Conservation (phyloP, 257 asterid species). For the Perilla frutescens region DNA sequence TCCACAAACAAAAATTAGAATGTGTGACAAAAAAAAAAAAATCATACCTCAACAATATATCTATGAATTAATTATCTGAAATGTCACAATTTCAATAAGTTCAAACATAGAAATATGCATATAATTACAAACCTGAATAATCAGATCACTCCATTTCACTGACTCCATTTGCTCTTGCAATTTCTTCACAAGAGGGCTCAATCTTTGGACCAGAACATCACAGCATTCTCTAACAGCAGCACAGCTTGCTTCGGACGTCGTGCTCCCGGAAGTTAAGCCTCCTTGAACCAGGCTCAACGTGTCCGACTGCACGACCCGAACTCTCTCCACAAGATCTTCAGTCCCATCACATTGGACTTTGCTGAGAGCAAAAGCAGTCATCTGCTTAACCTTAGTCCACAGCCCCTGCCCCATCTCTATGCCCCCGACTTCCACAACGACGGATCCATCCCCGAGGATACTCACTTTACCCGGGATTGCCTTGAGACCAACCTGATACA, state of each 20-base stretch:
- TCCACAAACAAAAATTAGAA: not conserved
- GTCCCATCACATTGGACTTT: conserved; percentile 11
- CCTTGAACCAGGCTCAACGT: conserved; percentile 34
- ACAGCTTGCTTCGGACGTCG: conserved; percentile 17
- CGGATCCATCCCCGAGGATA: conserved; percentile 30
- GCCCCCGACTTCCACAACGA: conserved; percentile 35
- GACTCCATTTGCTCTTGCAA: not conserved
- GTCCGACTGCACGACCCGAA: conserved; percentile 21
- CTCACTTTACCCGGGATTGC: conserved; percentile 26
- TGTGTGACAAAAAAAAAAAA: too few species aligned
- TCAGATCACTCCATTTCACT: not conserved
- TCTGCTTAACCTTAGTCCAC: conserved; percentile 35
- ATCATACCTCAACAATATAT: too few species aligned
- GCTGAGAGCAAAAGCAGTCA: conserved; percentile 23
- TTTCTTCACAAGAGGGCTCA: not conserved
- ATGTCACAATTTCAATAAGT: too few species aligned
- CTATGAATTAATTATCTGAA: too few species aligned
- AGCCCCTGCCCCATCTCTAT: conserved; percentile 33
- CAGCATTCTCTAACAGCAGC: not conserved
- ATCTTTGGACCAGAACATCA: not conserved
- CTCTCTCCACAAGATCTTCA: conserved; percentile 17
- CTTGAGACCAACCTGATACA: conserved; percentile 8
- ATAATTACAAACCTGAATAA: conserved; percentile 6
- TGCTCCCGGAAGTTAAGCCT: conserved; percentile 23
- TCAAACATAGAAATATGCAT: not conserved